Base-by-base conservation (phyloP, 768 basidiomycete species). In the Austroboletus festivus region DNA sequence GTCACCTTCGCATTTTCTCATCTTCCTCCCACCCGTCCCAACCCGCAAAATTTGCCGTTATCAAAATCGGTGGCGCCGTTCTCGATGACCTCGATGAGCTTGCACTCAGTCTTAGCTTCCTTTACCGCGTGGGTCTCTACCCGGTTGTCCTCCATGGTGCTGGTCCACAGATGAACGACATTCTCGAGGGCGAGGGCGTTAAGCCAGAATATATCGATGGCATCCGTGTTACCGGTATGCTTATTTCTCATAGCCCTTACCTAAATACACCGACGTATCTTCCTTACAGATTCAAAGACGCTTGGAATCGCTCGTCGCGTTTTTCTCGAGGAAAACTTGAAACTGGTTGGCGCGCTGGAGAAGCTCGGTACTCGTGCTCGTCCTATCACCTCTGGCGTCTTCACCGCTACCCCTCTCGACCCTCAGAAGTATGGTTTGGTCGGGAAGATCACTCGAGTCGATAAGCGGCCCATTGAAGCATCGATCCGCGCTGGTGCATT, bases 61-160 rank as follows among this genome's bases (percentile, higher is more conserved):
- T 99, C 77, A 99, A 99, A 72, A 85, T 99, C 58, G 96, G 96
- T 51, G 96, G 96, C 40, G 95, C 91, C 8, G 94, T 98, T 37
- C 78, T 99, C 6, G 88, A 86, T 60, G 82, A 98, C 51, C 73
- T 97, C 44, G 88, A 97, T 54, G 94, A 97, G 56, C 83, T 99
- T 40, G 93, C 94, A 5, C 82, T 94, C 43, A 95, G 89, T 54
- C 78, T 99, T 59, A 94, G 92, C 70, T 99, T 98, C 76, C 76
- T 99, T 50, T 95, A 95, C 71, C 84, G 93, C 26, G 87, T 99
- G 42, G 96, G 96, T 4, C 80, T 99, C n/a, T 99, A 95, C 72
- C 96, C 96, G 0, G 88, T 99, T 51, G 83, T 99, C 42, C 79
- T 99, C 5, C 96, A 99, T 72, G 96, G 96, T 42, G 95, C 86